A percentile compares a stretch with the other conserved stretches of the same genome.
Conservation (phyloP, 306 rosid species). For the Fragaria iinumae region DNA sequence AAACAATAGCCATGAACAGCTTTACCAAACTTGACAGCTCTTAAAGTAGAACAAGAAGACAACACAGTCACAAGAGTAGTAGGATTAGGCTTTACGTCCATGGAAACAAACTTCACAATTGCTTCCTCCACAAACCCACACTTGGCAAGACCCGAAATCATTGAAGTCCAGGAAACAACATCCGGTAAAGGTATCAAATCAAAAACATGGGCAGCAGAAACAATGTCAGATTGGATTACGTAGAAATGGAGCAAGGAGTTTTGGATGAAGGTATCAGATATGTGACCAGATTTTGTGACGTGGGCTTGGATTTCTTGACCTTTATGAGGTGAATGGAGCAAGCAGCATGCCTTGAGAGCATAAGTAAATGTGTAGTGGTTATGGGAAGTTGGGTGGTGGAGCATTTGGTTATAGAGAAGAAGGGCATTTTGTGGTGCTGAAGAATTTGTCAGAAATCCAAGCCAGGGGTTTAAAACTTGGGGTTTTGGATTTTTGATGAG, state of each 20-base stretch:
- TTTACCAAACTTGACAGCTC: slow-evolving; percentile 49
- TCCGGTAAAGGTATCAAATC: slow-evolving; percentile 43
- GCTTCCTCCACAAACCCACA: slow-evolving; percentile 65
- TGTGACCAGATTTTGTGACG: slow-evolving; percentile 57
- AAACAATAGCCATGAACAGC: slow-evolving; percentile 56
- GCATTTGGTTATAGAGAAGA: slow-evolving; percentile 68
- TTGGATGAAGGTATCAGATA: slow-evolving; percentile 55
- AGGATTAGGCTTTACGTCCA: slow-evolving; percentile 57
- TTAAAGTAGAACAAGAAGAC: slow-evolving; percentile 60
- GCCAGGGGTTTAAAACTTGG: slow-evolving; percentile 42
- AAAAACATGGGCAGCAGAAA: slow-evolving; percentile 52
- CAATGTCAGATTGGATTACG: slow-evolving; percentile 34
- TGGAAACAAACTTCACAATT: slow-evolving; percentile 39
- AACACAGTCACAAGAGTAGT: slow-evolving; percentile 58
- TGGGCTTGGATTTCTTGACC: slow-evolving; percentile 69
- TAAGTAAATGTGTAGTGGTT: slow-evolving; percentile 74
- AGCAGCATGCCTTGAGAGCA: slow-evolving; percentile 57
- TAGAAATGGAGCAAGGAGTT: slow-evolving; percentile 69
- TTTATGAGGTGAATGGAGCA: slow-evolving; percentile 41
- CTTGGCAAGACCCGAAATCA: slow-evolving; percentile 65
- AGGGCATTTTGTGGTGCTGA: slow-evolving; percentile 44
- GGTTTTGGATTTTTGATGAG: slow-evolving; percentile 55
- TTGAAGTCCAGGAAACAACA: slow-evolving; percentile 78
- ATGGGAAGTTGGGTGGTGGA: slow-evolving; percentile 46
- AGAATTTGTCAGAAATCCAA: slow-evolving; percentile 42